Base-by-base conservation (phyloP, 495 filamentous ascomycete species). In the Xylona heveae region DNA sequence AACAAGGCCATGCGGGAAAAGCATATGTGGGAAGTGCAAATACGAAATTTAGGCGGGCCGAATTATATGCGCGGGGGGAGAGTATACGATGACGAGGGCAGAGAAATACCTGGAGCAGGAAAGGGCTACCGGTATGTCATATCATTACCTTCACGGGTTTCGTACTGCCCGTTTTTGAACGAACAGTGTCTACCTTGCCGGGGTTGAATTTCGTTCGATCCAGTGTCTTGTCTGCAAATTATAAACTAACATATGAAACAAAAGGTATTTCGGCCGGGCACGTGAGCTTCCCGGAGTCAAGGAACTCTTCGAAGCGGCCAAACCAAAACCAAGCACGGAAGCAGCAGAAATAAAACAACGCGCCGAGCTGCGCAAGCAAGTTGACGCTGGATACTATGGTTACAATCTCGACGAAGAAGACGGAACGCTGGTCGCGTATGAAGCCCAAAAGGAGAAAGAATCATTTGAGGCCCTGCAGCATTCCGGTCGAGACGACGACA, bases 1-100 rank as follows among this genome's bases (percentile, higher is more conserved):
- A 97, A 97, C 58, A 91, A 91, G 55, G 67, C 90, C 30, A 93
- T 97, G 78, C 74, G 82, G 32, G 88, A 97, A 63, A 97, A 97
- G 53, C 78, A 82, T 59, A 78, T 88, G 64, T 97, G 88, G 88
- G 88, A 97, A 56, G 68, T 82, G 49, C 88, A 92, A 53, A 93
- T 97, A 35, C 66, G 83, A 26, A 82, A 84, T 42, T 52, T 95
- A 20, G 90, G 90, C 28, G 88, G 88, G 9, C 90, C 90, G 24
- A 95, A 94, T 54, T 97, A 94, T 51, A 95, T 90, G 84, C 64
- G 88, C n/a, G 80, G 73, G 8, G 82, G 71, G 19, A 67, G 76
- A 37, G 71, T 92, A 19, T 80, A 79, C 51, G 88, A 94, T 55
- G 88, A 93, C 39, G 75, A 91, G 24, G 88, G 88, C 3, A 61